These are phyloP conservation scores for Globisporangium perplexum DNA, from an alignment of 352 stramenopile species.

Conservation along the genomic window DNA sequence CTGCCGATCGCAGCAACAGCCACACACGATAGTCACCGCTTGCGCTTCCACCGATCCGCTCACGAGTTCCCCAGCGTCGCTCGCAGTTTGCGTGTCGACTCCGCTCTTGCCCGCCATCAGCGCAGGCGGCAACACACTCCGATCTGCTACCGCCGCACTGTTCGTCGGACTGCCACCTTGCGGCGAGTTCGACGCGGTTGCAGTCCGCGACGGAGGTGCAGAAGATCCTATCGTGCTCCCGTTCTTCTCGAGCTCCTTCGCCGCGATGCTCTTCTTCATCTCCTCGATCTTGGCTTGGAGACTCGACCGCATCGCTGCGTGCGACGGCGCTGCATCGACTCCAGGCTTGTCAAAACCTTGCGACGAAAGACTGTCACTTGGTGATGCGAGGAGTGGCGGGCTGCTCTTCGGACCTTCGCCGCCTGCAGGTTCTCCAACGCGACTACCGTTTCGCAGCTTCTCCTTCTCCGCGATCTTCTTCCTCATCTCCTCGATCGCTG, in stretches of 20 bases:
- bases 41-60: background rate
- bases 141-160: background rate
- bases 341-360: background rate
- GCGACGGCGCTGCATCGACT: background rate
- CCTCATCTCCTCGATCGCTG: conserved; percentile 48
- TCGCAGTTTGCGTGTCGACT: background rate
- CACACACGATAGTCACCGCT: background rate
- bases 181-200: background rate
- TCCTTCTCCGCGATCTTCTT: conserved; percentile 52
- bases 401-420: background rate
- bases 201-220: background rate
- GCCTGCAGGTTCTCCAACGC: background rate
- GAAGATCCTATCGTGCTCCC: background rate
- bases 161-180: background rate
- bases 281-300: conserved; percentile 17
- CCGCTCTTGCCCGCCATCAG: background rate
- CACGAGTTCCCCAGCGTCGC: background rate
- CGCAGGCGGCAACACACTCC: background rate
- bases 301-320: conserved; percentile 1
- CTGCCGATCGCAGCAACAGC: background rate
- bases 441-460: conserved; percentile 22
- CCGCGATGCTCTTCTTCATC: conserved; percentile 29
- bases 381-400: background rate
- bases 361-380: background rate
- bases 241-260: conserved; percentile 19